Base-by-base conservation (phyloP, 345 rosid species). In the Ceriops tagal region DNA sequence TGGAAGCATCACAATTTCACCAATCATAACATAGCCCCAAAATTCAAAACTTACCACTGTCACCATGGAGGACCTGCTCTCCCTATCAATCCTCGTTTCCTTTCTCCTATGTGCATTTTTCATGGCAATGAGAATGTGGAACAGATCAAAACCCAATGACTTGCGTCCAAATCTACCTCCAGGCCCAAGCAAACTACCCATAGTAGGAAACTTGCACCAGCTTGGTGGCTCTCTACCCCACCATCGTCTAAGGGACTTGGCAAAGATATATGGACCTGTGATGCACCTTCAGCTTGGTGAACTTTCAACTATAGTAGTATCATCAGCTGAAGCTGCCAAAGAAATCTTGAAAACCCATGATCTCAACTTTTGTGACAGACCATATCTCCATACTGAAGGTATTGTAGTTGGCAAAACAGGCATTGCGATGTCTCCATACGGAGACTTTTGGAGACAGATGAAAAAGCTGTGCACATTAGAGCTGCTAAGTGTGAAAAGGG, bases 281-380 rank as follows among this genome's bases (percentile, higher is more conserved):
- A 67, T 55, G 70, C 62, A 67, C 11, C 62, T 67, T 7, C 20
- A 67, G 20, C 49, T 67, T 22, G 68, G 68, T 28, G 59, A 65
- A 30, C 5, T 65, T 30, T 26, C 57, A 7, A 28, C 28, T n/a
- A 27, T 67, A 5, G 47, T 67, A 7, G 4, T 67, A 21, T 53
- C 70, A 8, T 55, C 70, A 5, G 52, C 64, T 9, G 64, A 46
- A 58, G 39, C 27, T 6, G 72, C 65, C 3, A 43, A 60, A 10
- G 72, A 58, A 39, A 30, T 68, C 1, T 24, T 68, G 71, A 39
- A 57, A 43, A 68, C 39, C 8, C 64, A 58, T 20, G 64, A 55
- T 37, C 20, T 22, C 6, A 22, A 2, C 51, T 66, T 66, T 21
- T 49, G 49, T 13, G 30, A 35, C 3, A 68, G 64, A 37, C 71